Base-by-base conservation (phyloP, 345 rosid species). In the Camelina hispida region DNA sequence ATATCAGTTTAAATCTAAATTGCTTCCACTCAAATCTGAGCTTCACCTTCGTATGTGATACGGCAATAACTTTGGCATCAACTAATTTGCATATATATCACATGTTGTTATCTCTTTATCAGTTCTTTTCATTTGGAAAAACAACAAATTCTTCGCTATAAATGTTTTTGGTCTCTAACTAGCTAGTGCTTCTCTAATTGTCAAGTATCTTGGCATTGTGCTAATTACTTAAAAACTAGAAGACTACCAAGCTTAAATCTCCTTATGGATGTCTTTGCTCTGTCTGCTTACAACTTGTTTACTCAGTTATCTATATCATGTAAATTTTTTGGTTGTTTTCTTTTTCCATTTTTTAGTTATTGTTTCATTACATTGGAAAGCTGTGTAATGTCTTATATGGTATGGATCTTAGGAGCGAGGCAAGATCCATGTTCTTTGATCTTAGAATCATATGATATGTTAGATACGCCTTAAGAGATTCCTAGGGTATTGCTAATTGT, bases 11-110 rank as follows among this genome's bases (percentile, higher is more conserved):
- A 25, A 14, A 25, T 28, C 18, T 14, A 28, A 11, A 55, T n/a
- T 7, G 34, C 9, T 23, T 53, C 58, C 34, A 12, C 34, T 53
- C 23, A 53, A 53, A 47, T 53, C 34, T 53, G 58, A 23, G 58
- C 13, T 53, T 53, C 1, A n/a, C 15, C 34, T 6, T 12, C 58
- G 16, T 12, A 53, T 53, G 5, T 11, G 32, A 22, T 53, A 47
- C 32, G 32, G 9, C 57, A 11, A 56, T 30, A 57, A n/a, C 42
- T 32, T n/a, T 57, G 62, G 62, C 42, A 57, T 22, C 42, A 57
- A 12, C 34, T 53, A 53, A 53, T 53, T 23, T 23, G 58, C 58
- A 53, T 30, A 30, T 34, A 34, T 12, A 23, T 28, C 58, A 22
- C 57, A 53, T 53, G 16, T 53, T 22, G 9, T 20, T 52, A 46